Percentiles rank a stretch among this genome's conserved stretches.
Conservation (phyloP, 2,329 filamentous ascomycete genomes). For the Talaromyces albobiverticillius region DNA sequence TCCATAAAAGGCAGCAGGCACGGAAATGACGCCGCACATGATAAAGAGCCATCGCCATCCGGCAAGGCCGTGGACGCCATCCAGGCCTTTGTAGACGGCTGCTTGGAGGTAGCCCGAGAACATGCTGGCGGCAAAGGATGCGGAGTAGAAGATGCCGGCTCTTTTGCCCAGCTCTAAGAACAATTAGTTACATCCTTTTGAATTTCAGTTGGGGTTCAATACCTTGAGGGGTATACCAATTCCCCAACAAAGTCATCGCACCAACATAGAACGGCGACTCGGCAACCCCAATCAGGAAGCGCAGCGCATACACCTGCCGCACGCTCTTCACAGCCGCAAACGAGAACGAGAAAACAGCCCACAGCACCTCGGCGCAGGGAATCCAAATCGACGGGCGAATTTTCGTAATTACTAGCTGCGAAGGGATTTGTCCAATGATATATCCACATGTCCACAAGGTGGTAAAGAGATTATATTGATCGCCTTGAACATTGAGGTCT, state of each 20-base stretch:
- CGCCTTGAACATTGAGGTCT: slow-evolving; percentile 2
- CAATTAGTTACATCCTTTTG: background rate
- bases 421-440: background rate
- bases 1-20: too few relatives aligned
- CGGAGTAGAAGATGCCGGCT: background rate
- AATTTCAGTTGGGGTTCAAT: too few relatives aligned
- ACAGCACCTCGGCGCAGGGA: background rate
- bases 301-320: background rate
- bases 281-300: background rate
- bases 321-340: background rate
- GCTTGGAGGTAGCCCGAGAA: background rate
- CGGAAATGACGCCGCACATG: background rate
- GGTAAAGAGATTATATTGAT: background rate
- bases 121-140: background rate
- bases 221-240: background rate
- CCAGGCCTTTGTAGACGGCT: too few relatives aligned
- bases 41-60: slow-evolving; percentile 1
- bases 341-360: background rate
- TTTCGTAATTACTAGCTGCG: slow-evolving; percentile 1
- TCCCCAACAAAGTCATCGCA: background rate
- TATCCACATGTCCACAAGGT: background rate
- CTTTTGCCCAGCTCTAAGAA: background rate
- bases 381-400: background rate
- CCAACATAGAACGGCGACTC: background rate
- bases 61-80: background rate